A percentile compares a stretch with the other conserved stretches of the same genome.
These are phyloP conservation scores for Aspergillus wentii DNA, from an alignment of 495 filamentous ascomycete genomes.

Conservation along the genomic window DNA sequence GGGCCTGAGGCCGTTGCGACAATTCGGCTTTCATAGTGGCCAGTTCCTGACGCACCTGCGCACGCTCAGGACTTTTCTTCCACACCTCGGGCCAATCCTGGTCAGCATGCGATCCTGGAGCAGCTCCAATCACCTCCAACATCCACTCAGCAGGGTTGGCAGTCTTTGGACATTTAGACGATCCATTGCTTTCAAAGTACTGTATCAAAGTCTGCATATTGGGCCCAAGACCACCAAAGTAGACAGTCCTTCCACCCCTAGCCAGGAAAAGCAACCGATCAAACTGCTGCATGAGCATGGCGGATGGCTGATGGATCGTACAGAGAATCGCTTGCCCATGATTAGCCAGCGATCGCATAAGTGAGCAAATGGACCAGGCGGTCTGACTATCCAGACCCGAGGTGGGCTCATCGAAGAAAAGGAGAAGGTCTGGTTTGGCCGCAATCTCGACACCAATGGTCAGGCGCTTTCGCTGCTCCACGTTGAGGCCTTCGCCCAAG, in stretches of 20 bases:
- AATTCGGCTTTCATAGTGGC: slow-evolving; percentile 54
- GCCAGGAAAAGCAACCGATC: slow-evolving; percentile 81
- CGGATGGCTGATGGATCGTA: slow-evolving; percentile 91
- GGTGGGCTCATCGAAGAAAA: slow-evolving; percentile 88
- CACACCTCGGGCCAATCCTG: slow-evolving; percentile 78
- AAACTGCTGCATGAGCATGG: slow-evolving; percentile 87
- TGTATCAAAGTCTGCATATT: slow-evolving; percentile 63
- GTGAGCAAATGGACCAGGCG: slow-evolving; percentile 75
- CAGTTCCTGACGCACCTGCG: slow-evolving; percentile 59
- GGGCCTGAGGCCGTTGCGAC: slow-evolving; percentile 36
- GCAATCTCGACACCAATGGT: slow-evolving; percentile 88
- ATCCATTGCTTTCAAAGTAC: slow-evolving; percentile 78
- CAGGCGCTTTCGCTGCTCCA: slow-evolving; percentile 82
- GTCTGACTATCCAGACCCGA: slow-evolving; percentile 82
- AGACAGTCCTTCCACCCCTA: slow-evolving; percentile 72
- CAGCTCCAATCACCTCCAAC: slow-evolving; percentile 85
- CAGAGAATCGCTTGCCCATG: slow-evolving; percentile 84
- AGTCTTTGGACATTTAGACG: slow-evolving; percentile 59
- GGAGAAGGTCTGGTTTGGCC: slow-evolving; percentile 75
- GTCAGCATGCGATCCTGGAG: slow-evolving; percentile 66
- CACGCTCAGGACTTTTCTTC: slow-evolving; percentile 66
- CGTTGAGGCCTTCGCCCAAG: slow-evolving; percentile 82
- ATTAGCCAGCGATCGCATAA: slow-evolving; percentile 77
- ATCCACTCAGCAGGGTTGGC: slow-evolving; percentile 91
- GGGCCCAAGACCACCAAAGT: slow-evolving; percentile 78